phyloP scores from a whole-genome alignment of 352 stramenopile species.

The Globisporangium polare region DNA sequence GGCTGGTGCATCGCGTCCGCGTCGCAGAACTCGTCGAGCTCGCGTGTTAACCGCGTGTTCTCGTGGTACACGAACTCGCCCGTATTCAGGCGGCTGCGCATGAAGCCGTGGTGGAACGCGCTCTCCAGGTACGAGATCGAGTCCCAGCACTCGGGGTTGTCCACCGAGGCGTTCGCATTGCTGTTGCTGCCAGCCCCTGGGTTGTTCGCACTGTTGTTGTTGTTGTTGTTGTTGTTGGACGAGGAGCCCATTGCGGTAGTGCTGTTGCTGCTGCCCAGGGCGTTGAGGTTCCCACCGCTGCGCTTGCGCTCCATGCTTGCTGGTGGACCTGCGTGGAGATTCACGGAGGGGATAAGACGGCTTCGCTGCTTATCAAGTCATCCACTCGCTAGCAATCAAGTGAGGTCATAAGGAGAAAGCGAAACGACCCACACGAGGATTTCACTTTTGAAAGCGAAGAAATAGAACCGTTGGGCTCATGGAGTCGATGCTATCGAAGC shows the following conservation, averaged over 20 bases:
- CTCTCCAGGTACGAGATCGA: constrained; percentile 80
- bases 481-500: no score
- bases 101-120: constrained; percentile 79
- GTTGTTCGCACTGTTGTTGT: no score
- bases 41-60: constrained; percentile 51
- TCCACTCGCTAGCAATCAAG: no score
- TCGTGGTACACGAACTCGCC: constrained; percentile 77
- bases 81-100: constrained; percentile 59
- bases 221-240: not conserved
- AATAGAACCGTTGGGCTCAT: no score
- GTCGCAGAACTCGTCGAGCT: constrained; percentile 83
- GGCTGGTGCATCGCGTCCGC: constrained; percentile 82
- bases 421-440: no score
- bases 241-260: constrained; percentile 20
- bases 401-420: no score
- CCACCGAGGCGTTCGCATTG: constrained; percentile 7
- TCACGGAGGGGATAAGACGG: not conserved
- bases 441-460: no score
- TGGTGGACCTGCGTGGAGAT: not conserved
- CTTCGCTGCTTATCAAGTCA: no score
- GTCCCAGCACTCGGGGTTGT: constrained; percentile 62
- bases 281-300: not conserved
- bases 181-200: not conserved
- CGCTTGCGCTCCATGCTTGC: not conserved
- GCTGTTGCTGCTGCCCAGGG: not conserved